Conservation (phyloP, 768 basidiomycete genomes). For the Hypholoma sublateritium region DNA sequence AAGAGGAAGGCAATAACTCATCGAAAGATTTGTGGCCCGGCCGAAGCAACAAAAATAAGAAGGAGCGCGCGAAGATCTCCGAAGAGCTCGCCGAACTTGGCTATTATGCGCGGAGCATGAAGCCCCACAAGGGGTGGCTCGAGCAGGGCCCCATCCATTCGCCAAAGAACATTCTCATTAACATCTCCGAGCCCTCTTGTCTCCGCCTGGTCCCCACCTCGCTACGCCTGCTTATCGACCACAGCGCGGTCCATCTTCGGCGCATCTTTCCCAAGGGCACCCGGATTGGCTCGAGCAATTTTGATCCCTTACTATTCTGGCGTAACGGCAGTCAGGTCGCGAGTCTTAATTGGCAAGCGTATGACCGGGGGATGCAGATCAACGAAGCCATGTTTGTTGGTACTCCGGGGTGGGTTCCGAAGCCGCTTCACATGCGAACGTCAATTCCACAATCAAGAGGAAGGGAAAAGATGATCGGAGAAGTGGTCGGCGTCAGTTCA, state of each 20-base stretch:
- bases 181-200: conserved; percentile 55
- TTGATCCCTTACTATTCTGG: conserved; percentile 54
- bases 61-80: conserved; percentile 35
- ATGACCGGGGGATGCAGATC: conserved; percentile 55
- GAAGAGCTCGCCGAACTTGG: conserved; percentile 55
- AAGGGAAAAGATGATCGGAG: conserved; percentile 12
- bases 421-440: conserved; percentile 35
- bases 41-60: conserved; percentile 14
- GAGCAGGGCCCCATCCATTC: conserved; percentile 32
- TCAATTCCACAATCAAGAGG: neutral
- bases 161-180: conserved; percentile 54
- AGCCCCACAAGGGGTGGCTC: conserved; percentile 55
- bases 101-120: conserved; percentile 62
- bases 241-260: conserved; percentile 45
- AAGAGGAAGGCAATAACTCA: conserved; percentile 17
- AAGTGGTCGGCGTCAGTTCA: conserved; percentile 45
- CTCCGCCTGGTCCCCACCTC: conserved; percentile 38
- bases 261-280: conserved; percentile 60
- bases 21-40: conserved; percentile 1
- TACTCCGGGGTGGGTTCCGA: conserved; percentile 53
- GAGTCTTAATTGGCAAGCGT: conserved; percentile 64
- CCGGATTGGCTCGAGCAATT: conserved; percentile 55
- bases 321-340: conserved; percentile 56
- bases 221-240: conserved; percentile 36
- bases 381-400: conserved; percentile 66